A percentile compares a stretch with the other conserved stretches of the same genome.
phyloP scores from a whole-genome alignment of 768 basidiomycete genomes.

The Auriscalpium microsporum region DNA sequence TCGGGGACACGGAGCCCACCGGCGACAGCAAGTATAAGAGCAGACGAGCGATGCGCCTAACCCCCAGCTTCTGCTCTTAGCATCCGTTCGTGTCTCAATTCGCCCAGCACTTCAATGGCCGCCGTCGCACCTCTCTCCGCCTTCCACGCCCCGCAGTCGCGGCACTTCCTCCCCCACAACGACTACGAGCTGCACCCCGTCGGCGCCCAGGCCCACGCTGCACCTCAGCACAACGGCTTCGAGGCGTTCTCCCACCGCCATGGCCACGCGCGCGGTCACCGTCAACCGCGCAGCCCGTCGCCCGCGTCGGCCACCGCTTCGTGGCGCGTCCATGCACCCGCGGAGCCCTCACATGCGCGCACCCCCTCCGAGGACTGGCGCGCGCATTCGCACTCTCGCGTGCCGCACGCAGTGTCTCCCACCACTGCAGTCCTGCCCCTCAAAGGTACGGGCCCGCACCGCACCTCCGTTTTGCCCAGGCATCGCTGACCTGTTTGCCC shows the following conservation, averaged over 20 bases:
- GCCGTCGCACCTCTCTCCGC: not conserved
- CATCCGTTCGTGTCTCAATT: too few species aligned
- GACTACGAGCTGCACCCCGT: not conserved
- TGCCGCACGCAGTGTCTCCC: not conserved
- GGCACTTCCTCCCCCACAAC: not conserved
- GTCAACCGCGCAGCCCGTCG: not conserved
- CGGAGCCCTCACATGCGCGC: not conserved
- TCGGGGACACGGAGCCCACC: too few species aligned
- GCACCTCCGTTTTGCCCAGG: not conserved
- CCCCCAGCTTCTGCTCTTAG: too few species aligned
- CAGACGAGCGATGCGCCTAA: too few species aligned
- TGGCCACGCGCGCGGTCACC: not conserved
- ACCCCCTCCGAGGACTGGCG: not conserved
- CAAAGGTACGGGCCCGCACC: not conserved
- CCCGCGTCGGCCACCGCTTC: not conserved
- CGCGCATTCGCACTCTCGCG: not conserved
- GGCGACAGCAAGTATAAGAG: too few species aligned
- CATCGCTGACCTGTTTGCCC: not conserved
- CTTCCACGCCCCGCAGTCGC: not conserved
- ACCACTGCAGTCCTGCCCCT: not conserved
- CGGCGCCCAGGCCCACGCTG: not conserved
- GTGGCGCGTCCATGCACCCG: constrained; percentile 7
- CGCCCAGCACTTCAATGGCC: constrained; percentile 1
- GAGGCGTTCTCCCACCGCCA: constrained; percentile 5
- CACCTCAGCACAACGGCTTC: not conserved